Evolutionary conservation across 1,284 basidiomycete genomes (phyloP).

Genomic region (Tylopilus sp.): DNA sequence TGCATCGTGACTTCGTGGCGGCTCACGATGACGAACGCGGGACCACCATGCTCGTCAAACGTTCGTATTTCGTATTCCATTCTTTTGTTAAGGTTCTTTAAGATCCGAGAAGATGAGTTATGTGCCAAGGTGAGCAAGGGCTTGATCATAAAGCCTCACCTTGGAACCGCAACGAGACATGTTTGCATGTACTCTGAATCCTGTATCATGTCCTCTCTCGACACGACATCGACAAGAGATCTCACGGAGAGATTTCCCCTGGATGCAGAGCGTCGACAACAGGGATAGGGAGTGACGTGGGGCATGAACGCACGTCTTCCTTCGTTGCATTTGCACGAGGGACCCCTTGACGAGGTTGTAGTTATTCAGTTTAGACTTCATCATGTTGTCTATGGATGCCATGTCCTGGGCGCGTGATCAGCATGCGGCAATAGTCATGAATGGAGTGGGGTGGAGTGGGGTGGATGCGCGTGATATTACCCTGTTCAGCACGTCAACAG

Average conservation of each 20-base stretch:
- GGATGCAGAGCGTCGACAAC: constrained; percentile 15
- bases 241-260: constrained; percentile 94
- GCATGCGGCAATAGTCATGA: constrained; percentile 18
- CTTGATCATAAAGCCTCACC: constrained; percentile 47
- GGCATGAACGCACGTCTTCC: constrained; percentile 70
- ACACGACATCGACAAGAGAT: constrained; percentile 83
- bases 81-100: constrained; percentile 79
- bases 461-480: constrained; percentile 41
- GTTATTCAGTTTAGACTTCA: constrained; percentile 86
- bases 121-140: constrained; percentile 4
- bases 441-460: constrained; percentile 12
- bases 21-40: constrained; percentile 88
- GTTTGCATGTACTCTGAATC: constrained; percentile 96
- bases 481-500: constrained; percentile 79
- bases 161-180: constrained; percentile 90
- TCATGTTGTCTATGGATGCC: constrained; percentile 82
- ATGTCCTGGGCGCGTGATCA: constrained; percentile 62
- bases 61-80: constrained; percentile 90
- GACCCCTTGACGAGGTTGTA: constrained; percentile 96
- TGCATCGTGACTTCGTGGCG: constrained; percentile 10
- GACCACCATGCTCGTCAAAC: constrained; percentile 86
- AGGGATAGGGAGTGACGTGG: constrained; percentile 6
- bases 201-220: constrained; percentile 76
- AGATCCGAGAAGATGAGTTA: constrained; percentile 9
- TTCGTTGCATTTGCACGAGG: constrained; percentile 90